Evolutionary conservation across 352 stramenopile species (phyloP).

Genomic region (Phytophthora hybrid): DNA sequence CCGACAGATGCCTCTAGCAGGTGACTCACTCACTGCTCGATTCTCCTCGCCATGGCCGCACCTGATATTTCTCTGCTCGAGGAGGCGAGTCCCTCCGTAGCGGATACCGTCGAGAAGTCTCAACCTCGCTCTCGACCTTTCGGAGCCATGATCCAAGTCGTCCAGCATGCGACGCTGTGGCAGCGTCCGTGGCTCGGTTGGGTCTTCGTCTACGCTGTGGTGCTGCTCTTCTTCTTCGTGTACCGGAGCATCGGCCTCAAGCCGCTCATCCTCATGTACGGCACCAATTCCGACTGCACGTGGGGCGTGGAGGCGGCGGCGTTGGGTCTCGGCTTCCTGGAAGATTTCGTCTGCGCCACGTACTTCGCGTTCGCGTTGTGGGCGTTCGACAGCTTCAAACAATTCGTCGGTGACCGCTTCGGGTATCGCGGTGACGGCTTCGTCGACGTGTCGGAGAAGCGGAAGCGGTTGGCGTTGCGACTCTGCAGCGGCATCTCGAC

Average conservation of each 20-base stretch:
- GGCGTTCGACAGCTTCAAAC: slow-evolving; percentile 21
- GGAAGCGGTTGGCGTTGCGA: not conserved
- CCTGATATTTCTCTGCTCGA: slow-evolving; percentile 11
- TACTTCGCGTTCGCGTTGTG: slow-evolving; percentile 18
- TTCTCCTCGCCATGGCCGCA: slow-evolving; percentile 7
- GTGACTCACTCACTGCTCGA: slow-evolving; percentile 6
- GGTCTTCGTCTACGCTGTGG: slow-evolving; percentile 38
- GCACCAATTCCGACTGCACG: slow-evolving; percentile 29
- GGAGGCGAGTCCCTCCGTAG: slow-evolving; percentile 6
- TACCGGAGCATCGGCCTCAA: slow-evolving; percentile 36
- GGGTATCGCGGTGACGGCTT: not conserved
- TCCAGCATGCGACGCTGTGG: slow-evolving; percentile 12
- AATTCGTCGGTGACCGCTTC: not conserved
- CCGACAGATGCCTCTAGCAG: not conserved
- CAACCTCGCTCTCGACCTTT: not conserved
- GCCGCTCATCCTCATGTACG: slow-evolving; percentile 42
- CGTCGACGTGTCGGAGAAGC: not conserved
- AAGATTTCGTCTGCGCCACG: slow-evolving; percentile 50
- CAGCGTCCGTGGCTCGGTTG: slow-evolving; percentile 45
- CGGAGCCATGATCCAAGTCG: not conserved
- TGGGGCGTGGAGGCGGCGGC: slow-evolving; percentile 21
- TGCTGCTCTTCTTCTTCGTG: slow-evolving; percentile 48
- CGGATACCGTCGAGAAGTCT: slow-evolving; percentile 7
- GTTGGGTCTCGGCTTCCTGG: slow-evolving; percentile 45
- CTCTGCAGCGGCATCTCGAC: slow-evolving; percentile 30